These are phyloP conservation scores for Lasiosphaeria miniovina DNA, from an alignment of 495 filamentous ascomycete genomes.

Conservation along the genomic window DNA sequence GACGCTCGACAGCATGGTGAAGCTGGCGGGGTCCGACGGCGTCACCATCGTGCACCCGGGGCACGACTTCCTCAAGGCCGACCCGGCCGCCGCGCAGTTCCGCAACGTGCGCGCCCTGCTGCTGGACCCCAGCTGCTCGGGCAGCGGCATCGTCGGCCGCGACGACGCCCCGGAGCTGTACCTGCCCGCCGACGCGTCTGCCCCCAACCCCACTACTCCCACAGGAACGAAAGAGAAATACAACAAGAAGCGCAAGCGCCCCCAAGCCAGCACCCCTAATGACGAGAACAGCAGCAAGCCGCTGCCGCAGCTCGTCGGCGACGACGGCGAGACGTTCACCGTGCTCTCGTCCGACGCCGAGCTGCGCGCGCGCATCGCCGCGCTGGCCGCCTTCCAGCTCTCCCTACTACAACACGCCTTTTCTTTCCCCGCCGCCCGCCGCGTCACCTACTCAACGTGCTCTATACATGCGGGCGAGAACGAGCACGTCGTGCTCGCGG, in stretches of 20 bases:
- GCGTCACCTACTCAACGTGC: slow-evolving; percentile 89
- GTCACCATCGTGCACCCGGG: slow-evolving; percentile 64
- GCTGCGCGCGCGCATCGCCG: slow-evolving; percentile 57
- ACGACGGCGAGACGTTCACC: slow-evolving; percentile 43
- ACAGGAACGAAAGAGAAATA: neutral
- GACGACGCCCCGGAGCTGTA: slow-evolving; percentile 67
- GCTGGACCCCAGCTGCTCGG: slow-evolving; percentile 90
- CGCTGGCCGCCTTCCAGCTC: slow-evolving; percentile 75
- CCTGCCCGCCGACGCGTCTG: slow-evolving; percentile 46
- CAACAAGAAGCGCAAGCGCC: neutral
- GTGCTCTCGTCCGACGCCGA: slow-evolving; percentile 40
- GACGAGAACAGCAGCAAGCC: slow-evolving; percentile 33
- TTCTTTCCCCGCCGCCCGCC: slow-evolving; percentile 69
- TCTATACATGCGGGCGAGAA: slow-evolving; percentile 85
- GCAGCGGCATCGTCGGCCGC: slow-evolving; percentile 87
- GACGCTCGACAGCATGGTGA: slow-evolving; percentile 79
- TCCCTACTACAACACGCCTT: slow-evolving; percentile 78
- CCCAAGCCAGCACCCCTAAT: too few relatives aligned
- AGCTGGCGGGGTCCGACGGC: slow-evolving; percentile 63
- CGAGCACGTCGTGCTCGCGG: slow-evolving; percentile 72
- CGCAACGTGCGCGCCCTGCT: slow-evolving; percentile 69
- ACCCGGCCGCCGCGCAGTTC: slow-evolving; percentile 53
- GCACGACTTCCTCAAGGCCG: slow-evolving; percentile 74
- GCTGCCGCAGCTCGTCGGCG: slow-evolving; percentile 40
- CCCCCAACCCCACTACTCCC: neutral